These are phyloP conservation scores for Ophiostoma himal-ulmi DNA, from an alignment of 2,329 filamentous ascomycete species.

Conservation along the genomic window DNA sequence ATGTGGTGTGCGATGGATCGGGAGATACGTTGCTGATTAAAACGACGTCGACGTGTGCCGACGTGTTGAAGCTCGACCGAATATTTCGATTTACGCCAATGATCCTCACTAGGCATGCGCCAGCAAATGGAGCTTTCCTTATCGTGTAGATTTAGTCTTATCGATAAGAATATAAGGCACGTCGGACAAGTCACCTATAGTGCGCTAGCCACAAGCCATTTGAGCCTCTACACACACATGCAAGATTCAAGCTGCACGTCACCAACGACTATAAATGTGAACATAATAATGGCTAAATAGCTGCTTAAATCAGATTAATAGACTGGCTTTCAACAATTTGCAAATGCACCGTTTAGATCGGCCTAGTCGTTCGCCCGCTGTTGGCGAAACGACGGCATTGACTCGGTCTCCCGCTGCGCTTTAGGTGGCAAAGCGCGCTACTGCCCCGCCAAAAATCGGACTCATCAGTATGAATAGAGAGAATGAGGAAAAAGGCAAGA, in stretches of 20 bases:
- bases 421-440: not conserved
- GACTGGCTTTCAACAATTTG: not conserved
- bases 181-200: not conserved
- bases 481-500: not conserved
- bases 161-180: not conserved
- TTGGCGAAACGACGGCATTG: conserved; percentile 6
- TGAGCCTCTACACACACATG: not conserved
- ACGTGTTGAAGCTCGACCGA: not conserved
- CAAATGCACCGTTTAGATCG: not conserved
- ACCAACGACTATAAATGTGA: not conserved
- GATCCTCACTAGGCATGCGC: not conserved
- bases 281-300: not conserved
- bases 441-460: conserved; percentile 12
- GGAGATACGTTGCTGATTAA: not conserved
- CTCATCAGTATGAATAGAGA: not conserved
- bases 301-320: not conserved
- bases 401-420: not conserved
- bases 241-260: not conserved
- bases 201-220: not conserved
- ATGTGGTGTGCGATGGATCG: not conserved
- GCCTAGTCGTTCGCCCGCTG: not conserved
- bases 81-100: not conserved
- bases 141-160: not conserved
- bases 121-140: not conserved
- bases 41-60: not conserved